Evolutionary conservation across 2,329 filamentous ascomycete species (phyloP).

Genomic region (Aspergillus jensenii): DNA sequence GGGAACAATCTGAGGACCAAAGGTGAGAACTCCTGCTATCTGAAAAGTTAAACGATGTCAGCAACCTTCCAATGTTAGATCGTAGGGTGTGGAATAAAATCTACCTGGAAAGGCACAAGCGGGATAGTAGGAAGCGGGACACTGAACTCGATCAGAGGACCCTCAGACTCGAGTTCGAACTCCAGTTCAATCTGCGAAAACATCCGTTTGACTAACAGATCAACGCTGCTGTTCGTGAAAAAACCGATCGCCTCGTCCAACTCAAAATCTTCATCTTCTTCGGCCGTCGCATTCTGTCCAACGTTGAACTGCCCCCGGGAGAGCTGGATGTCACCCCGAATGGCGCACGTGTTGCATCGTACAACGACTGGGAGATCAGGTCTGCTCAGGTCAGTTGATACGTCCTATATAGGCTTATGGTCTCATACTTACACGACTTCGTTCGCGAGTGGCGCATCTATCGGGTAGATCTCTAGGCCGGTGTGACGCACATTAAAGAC

Average conservation of each 20-base stretch:
- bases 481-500: background rate
- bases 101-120: constrained; percentile 1
- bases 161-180: background rate
- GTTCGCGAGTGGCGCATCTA: background rate
- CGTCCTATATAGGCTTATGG: too few species aligned
- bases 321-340: background rate
- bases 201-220: background rate
- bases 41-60: background rate
- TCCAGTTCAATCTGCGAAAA: constrained; percentile 5
- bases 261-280: background rate
- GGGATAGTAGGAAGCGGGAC: background rate
- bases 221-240: background rate
- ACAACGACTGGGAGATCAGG: background rate
- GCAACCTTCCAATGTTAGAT: background rate
- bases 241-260: background rate
- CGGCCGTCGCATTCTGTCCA: background rate
- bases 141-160: background rate
- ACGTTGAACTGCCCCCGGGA: background rate
- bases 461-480: background rate
- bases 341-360: background rate
- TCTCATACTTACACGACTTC: background rate
- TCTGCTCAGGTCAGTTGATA: background rate
- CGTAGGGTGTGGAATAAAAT: background rate
- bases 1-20: background rate
- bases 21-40: background rate